Conservation (phyloP, 371 early-diverging fungal genomes). For the Mortierella sp. region DNA sequence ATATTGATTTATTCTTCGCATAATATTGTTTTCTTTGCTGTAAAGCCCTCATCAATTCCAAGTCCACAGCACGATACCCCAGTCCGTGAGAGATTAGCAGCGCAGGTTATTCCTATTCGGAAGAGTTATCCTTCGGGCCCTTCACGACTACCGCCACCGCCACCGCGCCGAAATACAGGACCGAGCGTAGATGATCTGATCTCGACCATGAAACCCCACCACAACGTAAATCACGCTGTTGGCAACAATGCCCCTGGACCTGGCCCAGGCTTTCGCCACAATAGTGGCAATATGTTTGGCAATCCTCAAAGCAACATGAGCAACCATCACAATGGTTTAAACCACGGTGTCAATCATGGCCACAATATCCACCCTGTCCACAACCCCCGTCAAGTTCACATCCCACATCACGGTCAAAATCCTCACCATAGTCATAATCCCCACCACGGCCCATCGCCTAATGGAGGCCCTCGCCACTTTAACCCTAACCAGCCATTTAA, state of each 20-base stretch:
- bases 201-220: conserved; percentile 13
- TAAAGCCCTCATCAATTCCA: neutral
- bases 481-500: too few relatives aligned
- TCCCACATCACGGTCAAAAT: too few relatives aligned
- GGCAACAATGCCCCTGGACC: conserved; percentile 15
- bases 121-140: conserved; percentile 39
- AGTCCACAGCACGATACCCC: conserved; percentile 22
- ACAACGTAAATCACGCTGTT: neutral
- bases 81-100: conserved; percentile 35
- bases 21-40: neutral
- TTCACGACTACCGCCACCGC: conserved; percentile 1
- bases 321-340: too few relatives aligned
- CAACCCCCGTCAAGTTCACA: too few relatives aligned
- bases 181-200: conserved; percentile 38
- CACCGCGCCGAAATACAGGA: conserved; percentile 9
- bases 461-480: too few relatives aligned
- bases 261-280: conserved; percentile 13
- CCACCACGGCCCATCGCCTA: too few relatives aligned
- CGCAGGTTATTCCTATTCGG: conserved; percentile 36
- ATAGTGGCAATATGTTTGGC: neutral
- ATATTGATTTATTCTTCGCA: neutral
- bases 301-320: too few relatives aligned
- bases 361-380: too few relatives aligned
- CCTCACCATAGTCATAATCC: too few relatives aligned
- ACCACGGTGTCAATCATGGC: too few relatives aligned